Percentiles rank a stretch among this genome's conserved stretches.
Evolutionary conservation across 2,329 filamentous ascomycete genomes (phyloP).

Genomic region (Lasiodiplodia citricola): DNA sequence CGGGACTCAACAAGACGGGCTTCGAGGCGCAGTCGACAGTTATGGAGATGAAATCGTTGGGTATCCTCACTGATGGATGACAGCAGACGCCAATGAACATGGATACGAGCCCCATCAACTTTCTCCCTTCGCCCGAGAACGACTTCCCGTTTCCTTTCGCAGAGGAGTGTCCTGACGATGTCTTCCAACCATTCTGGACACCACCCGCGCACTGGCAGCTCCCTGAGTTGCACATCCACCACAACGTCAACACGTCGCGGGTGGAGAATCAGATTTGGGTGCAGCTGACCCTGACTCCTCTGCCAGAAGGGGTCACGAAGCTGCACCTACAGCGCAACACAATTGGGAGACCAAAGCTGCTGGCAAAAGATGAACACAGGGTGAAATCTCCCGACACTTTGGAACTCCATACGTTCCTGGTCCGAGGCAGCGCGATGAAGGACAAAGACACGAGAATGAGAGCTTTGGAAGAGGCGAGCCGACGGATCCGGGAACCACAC

Average conservation of each 20-base stretch:
- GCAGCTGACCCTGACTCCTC: background rate
- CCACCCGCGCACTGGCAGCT: background rate
- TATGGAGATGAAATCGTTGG: background rate
- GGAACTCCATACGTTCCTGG: slow-evolving; percentile 78
- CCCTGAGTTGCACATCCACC: background rate
- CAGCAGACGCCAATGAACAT: background rate
- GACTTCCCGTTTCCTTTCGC: background rate
- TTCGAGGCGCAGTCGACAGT: too few species aligned
- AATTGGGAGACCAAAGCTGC: slow-evolving; percentile 87
- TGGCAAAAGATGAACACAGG: slow-evolving; percentile 68
- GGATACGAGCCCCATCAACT: background rate
- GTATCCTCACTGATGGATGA: background rate
- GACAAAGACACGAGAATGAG: slow-evolving; percentile 67
- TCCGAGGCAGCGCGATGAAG: slow-evolving; percentile 88
- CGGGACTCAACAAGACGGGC: too few species aligned
- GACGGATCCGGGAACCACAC: background rate
- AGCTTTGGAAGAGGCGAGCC: slow-evolving; percentile 54
- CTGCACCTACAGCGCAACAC: slow-evolving; percentile 84
- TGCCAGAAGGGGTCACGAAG: slow-evolving; percentile 46
- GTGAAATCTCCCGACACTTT: slow-evolving; percentile 72
- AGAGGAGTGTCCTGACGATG: background rate
- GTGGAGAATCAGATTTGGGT: background rate
- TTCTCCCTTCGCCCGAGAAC: background rate
- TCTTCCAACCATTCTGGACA: background rate
- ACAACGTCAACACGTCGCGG: background rate